phyloP scores from a whole-genome alignment of 495 filamentous ascomycete genomes.

The Aspergillus coremiiformis region DNA sequence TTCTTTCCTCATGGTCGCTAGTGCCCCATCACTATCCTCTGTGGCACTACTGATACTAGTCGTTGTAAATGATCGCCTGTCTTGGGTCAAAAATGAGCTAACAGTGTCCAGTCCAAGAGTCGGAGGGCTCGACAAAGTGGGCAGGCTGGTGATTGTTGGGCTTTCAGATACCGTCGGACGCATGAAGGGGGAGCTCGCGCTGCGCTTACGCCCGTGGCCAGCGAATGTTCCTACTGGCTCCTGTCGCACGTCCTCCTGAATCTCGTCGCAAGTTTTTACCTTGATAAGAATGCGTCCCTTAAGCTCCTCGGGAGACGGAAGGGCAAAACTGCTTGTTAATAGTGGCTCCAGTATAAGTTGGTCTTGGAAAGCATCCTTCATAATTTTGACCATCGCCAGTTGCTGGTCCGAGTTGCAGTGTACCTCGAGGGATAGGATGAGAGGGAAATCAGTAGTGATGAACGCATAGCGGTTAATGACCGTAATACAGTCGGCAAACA shows the following conservation, averaged over 20 bases:
- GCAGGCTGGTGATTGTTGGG: slow-evolving; percentile 41
- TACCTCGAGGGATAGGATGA: slow-evolving; percentile 92
- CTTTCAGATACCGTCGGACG: slow-evolving; percentile 52
- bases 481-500: slow-evolving; percentile 82
- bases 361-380: slow-evolving; percentile 72
- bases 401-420: slow-evolving; percentile 84
- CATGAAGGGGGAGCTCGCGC: slow-evolving; percentile 68
- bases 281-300: slow-evolving; percentile 83
- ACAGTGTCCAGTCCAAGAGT: slow-evolving; percentile 40
- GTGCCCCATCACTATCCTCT: slow-evolving; percentile 55
- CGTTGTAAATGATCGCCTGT: slow-evolving; percentile 46
- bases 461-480: slow-evolving; percentile 94
- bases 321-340: slow-evolving; percentile 50
- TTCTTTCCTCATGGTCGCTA: slow-evolving; percentile 37
- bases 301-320: slow-evolving; percentile 83
- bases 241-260: slow-evolving; percentile 34
- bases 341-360: slow-evolving; percentile 70
- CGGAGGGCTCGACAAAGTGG: slow-evolving; percentile 52
- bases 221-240: slow-evolving; percentile 30
- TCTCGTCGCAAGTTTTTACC: slow-evolving; percentile 63
- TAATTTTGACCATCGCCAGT: slow-evolving; percentile 79
- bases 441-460: slow-evolving; percentile 66
- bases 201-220: slow-evolving; percentile 62
- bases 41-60: slow-evolving; percentile 53
- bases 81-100: slow-evolving; percentile 39